Base-by-base conservation (phyloP, 345 rosid genomes). In the Citrus hindsii region DNA sequence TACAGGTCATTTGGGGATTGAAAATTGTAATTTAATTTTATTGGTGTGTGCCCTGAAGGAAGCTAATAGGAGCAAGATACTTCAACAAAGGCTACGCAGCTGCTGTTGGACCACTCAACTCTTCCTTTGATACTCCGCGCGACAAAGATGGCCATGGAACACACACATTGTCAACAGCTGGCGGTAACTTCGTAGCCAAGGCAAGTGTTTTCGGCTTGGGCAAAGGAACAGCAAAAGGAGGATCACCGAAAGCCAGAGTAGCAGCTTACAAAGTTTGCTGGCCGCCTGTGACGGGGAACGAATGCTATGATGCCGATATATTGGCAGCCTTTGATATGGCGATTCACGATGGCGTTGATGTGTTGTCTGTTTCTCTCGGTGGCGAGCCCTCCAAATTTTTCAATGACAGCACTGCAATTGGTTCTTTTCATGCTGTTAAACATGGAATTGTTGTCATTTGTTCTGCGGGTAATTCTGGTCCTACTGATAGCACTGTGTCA, bases 261-360 rank as follows among this genome's bases (percentile, higher is more conserved):
- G 97, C 98, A 7, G 90, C 98, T 10, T 95, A 95, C 89, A 95
- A 92, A 78, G 95, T 92, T 3, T 95, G 98, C 81, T 92, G 93
- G 91, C 92, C 92, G 0, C 89, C 87, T 0, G 77, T 81, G 18
- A 68, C 61, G 7, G 89, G 85, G 13, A 75, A 76, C 22, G 88
- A 83, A 59, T 95, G 98, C 87, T 90, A 84, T n/a, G 93, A 93
- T 76, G 89, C 91, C 0, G 98, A 95, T 71, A 82, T 95, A 4
- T 35, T 95, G 24, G 91, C 90, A 0, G 98, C 85, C 67, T 92
- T 95, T 14, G 98, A 93, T 25, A 76, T 79, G 0, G 97, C 98
- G 30, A 93, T 95, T 37, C 85, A 88, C 14, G 97, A 93, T 55
- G 93, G 98, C 0, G 97, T 88, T 27, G 97, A 95, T 73, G 87